phyloP scores from a whole-genome alignment of 2,329 filamentous ascomycete species.

The Paecilomyces variotii region DNA sequence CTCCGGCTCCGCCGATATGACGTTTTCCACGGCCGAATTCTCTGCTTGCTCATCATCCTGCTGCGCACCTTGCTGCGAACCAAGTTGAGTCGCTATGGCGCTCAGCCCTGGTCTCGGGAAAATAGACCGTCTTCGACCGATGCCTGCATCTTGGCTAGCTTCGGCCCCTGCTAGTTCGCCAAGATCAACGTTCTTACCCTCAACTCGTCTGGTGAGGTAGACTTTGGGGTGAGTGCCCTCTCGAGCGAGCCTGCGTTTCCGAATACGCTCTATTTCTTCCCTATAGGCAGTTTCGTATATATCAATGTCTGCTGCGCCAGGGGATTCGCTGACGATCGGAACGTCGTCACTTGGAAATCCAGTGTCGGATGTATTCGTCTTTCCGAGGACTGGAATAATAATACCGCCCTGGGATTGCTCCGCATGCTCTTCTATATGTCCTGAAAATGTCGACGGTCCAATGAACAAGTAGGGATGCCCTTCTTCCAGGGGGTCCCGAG shows the following conservation, averaged over 20 bases:
- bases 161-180: slow-evolving; percentile 16
- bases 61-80: neutral
- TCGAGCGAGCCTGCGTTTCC: slow-evolving; percentile 30
- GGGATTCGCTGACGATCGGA: slow-evolving; percentile 68
- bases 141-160: slow-evolving; percentile 16
- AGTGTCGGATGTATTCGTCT: slow-evolving; percentile 23
- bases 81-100: slow-evolving; percentile 1
- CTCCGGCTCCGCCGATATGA: neutral
- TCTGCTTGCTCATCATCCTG: slow-evolving; percentile 1
- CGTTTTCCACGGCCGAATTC: slow-evolving; percentile 5
- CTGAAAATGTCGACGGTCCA: slow-evolving; percentile 48
- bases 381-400: slow-evolving; percentile 9
- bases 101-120: slow-evolving; percentile 1
- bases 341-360: slow-evolving; percentile 20
- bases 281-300: slow-evolving; percentile 86
- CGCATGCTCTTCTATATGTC: slow-evolving; percentile 13
- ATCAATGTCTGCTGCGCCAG: slow-evolving; percentile 73
- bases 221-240: slow-evolving; percentile 46
- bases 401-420: slow-evolving; percentile 6
- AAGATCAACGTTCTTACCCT: slow-evolving; percentile 26
- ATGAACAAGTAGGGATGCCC: slow-evolving; percentile 68
- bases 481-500: slow-evolving; percentile 56
- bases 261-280: slow-evolving; percentile 69
- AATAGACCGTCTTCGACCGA: slow-evolving; percentile 3
- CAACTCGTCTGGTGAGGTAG: slow-evolving; percentile 48